phyloP scores from a whole-genome alignment of 2,329 filamentous ascomycete species.

The Rhynchosporium graminicola region DNA sequence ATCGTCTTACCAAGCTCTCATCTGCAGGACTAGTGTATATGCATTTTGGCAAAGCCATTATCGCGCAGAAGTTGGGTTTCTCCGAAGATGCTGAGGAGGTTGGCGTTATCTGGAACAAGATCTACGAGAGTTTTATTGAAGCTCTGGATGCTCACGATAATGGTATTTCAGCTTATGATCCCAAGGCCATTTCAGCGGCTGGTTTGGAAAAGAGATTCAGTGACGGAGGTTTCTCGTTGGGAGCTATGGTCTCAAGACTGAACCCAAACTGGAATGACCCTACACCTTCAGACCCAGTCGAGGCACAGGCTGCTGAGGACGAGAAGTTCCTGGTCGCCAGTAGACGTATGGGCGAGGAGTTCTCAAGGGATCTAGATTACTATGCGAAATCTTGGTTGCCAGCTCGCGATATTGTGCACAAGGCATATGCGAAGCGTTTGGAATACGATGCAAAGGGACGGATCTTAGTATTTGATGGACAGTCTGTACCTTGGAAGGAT shows the following conservation, averaged over 20 bases:
- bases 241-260: slow-evolving; percentile 76
- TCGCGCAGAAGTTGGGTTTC: slow-evolving; percentile 66
- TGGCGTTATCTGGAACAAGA: slow-evolving; percentile 76
- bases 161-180: slow-evolving; percentile 81
- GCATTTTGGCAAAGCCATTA: slow-evolving; percentile 87
- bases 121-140: slow-evolving; percentile 93
- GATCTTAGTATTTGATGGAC: slow-evolving; percentile 75
- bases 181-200: slow-evolving; percentile 65
- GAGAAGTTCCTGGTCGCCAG: slow-evolving; percentile 76
- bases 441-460: slow-evolving; percentile 73
- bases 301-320: slow-evolving; percentile 76
- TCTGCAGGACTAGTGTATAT: slow-evolving; percentile 93
- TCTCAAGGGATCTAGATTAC: slow-evolving; percentile 77
- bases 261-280: slow-evolving; percentile 81
- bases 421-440: slow-evolving; percentile 69
- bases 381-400: slow-evolving; percentile 81
- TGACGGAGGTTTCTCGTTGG: slow-evolving; percentile 79
- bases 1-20: slow-evolving; percentile 82
- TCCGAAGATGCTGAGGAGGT: slow-evolving; percentile 66
- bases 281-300: slow-evolving; percentile 51
- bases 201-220: slow-evolving; percentile 81
- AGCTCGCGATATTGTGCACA: slow-evolving; percentile 74
- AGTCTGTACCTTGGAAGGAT: slow-evolving; percentile 92
- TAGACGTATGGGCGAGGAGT: slow-evolving; percentile 83
- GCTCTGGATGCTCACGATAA: slow-evolving; percentile 98